These are phyloP conservation scores for Trichoderma semiorbis DNA, from an alignment of 2,329 filamentous ascomycete genomes.

Conservation along the genomic window DNA sequence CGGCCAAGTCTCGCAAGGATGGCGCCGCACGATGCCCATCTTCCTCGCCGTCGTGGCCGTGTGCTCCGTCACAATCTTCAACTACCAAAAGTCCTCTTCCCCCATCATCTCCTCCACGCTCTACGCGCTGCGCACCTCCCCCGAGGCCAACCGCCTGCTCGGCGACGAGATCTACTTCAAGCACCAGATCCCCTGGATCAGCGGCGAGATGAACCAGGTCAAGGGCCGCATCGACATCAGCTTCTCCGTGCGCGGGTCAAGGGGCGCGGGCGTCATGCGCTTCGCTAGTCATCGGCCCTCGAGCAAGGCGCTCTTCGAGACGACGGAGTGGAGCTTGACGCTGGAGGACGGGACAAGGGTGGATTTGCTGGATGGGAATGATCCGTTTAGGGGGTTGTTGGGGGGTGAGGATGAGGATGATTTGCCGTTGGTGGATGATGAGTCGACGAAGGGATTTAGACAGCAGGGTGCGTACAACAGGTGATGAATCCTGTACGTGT, in stretches of 20 bases:
- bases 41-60: slow-evolving; percentile 70
- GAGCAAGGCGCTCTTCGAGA: slow-evolving; percentile 68
- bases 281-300: slow-evolving; percentile 72
- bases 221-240: slow-evolving; percentile 84
- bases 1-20: slow-evolving; percentile 50
- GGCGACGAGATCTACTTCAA: slow-evolving; percentile 86
- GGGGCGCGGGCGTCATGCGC: slow-evolving; percentile 66
- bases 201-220: slow-evolving; percentile 86
- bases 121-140: slow-evolving; percentile 83
- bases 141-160: slow-evolving; percentile 68
- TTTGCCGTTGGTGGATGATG: slow-evolving; percentile 27
- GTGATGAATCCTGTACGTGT: slow-evolving; percentile 20
- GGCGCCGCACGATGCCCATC: slow-evolving; percentile 72
- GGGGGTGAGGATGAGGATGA: slow-evolving; percentile 38
- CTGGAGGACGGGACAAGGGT: slow-evolving; percentile 49
- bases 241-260: slow-evolving; percentile 82
- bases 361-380: slow-evolving; percentile 67
- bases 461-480: slow-evolving; percentile 42
- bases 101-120: slow-evolving; percentile 83
- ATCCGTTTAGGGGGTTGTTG: slow-evolving; percentile 62
- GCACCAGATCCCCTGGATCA: slow-evolving; percentile 76
- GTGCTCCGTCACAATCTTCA: slow-evolving; percentile 87
- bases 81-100: slow-evolving; percentile 94
- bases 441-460: slow-evolving; percentile 49
- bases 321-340: slow-evolving; percentile 83